These are phyloP conservation scores for Epichloe aotearoae DNA, from an alignment of 2,329 filamentous ascomycete species.

Conservation along the genomic window DNA sequence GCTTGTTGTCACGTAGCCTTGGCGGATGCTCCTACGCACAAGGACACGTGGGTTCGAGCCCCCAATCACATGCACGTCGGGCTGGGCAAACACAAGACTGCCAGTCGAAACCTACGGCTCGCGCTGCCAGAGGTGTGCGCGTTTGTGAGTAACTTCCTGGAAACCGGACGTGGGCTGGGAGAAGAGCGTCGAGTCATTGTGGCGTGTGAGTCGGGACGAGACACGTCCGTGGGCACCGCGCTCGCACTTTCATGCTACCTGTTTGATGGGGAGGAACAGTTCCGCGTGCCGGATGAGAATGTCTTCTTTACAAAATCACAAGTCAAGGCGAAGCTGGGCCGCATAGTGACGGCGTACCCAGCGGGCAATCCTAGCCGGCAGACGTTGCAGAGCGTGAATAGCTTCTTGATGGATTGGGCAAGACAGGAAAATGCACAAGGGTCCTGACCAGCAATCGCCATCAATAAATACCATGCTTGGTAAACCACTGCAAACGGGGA, in stretches of 20 bases:
- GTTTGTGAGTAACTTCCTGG: constrained; percentile 35
- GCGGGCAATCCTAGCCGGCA: constrained; percentile 72
- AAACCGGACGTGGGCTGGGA: not conserved
- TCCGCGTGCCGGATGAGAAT: constrained; percentile 12
- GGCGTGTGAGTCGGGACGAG: constrained; percentile 64
- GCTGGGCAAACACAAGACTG: constrained; percentile 60
- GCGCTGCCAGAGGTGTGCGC: constrained; percentile 50
- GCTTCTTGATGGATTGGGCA: constrained; percentile 60
- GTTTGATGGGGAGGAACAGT: constrained; percentile 49
- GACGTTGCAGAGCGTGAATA: constrained; percentile 84
- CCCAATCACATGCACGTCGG: constrained; percentile 40
- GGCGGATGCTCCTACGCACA: constrained; percentile 27
- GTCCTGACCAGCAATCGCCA: not conserved
- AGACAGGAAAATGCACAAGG: constrained; percentile 8
- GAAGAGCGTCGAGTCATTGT: constrained; percentile 33
- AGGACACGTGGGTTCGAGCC: constrained; percentile 26
- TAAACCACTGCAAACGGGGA: too few species aligned
- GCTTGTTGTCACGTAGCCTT: constrained; percentile 33
- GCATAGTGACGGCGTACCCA: constrained; percentile 67
- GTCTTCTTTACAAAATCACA: constrained; percentile 53
- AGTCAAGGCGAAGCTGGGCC: constrained; percentile 66
- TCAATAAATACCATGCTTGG: too few species aligned
- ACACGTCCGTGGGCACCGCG: constrained; percentile 65
- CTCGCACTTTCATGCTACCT: constrained; percentile 65
- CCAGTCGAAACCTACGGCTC: constrained; percentile 67